Evolutionary conservation across 495 filamentous ascomycete genomes (phyloP).

Genomic region (Pyrenula aspistea): DNA sequence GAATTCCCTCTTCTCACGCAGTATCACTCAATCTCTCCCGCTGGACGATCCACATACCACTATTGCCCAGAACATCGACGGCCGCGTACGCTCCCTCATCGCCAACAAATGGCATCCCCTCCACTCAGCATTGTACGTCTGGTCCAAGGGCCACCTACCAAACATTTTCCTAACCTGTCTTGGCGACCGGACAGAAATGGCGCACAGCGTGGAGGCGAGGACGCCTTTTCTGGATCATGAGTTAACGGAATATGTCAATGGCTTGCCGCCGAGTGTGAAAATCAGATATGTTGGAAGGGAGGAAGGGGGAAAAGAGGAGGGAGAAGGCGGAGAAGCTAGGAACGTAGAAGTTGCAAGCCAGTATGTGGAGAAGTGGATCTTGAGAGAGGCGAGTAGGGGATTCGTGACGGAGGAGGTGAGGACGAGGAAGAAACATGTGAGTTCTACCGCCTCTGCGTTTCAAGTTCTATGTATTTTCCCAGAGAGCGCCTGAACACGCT

Average conservation of each 20-base stretch:
- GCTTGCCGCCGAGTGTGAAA: conserved; percentile 34
- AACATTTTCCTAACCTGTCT: conserved; percentile 31
- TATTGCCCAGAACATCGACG: conserved; percentile 13
- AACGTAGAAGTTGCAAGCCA: too few species aligned
- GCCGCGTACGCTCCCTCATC: conserved; percentile 17
- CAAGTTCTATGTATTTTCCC: background rate
- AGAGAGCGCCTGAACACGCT: background rate
- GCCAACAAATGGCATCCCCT: conserved; percentile 34
- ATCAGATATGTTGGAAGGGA: conserved; percentile 19
- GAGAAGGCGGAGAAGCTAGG: too few species aligned
- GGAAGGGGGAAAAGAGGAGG: too few species aligned
- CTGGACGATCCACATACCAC: conserved; percentile 3
- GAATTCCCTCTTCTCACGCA: conserved; percentile 3
- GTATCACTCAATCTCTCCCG: conserved; percentile 1
- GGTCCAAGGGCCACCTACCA: conserved; percentile 21
- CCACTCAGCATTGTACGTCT: conserved; percentile 33
- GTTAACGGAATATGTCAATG: conserved; percentile 34
- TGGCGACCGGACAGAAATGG: conserved; percentile 41
- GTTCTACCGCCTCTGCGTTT: background rate
- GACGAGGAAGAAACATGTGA: conserved; percentile 25
- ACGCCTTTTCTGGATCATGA: conserved; percentile 40
- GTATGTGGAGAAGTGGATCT: conserved; percentile 35
- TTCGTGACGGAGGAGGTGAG: conserved; percentile 40
- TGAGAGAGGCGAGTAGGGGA: conserved; percentile 33
- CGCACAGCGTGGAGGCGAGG: conserved; percentile 31